Evolutionary conservation across 345 rosid species (phyloP), one percentile per base, ranked within the genome.

Genomic region (Dimocarpus longan): DNA sequence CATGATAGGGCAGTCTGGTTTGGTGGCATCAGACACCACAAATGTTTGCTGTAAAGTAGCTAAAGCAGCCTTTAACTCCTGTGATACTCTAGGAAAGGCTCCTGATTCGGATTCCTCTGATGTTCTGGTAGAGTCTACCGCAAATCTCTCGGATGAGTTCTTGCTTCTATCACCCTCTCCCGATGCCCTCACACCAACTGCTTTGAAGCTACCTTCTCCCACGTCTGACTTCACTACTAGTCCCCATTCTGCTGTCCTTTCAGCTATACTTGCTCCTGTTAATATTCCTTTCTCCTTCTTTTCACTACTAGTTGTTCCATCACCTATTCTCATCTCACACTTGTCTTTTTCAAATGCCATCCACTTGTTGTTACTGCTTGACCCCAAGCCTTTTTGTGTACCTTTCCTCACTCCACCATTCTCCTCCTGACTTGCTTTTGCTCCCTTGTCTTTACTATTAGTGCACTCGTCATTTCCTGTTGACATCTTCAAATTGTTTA

Each of bases 191-290:
- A 24, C 44, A 68, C 39, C 22, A 68, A 69, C 66, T 26, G 88
- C 71, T 78, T 84, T 86, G 87, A 91, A 90, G 75, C 85, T 82
- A 32, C 86, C 89, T 71, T 85, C 89, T 56, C 88, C 91, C 0
- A 71, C 75, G 10, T 84, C 89, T 10, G 91, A 77, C 82, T 74
- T 84, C 85, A 92, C 88, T 9, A 84, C 86, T 8, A 92, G 81
- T 50, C 99, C 99, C 99, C 99, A 95, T 80, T 92, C 98, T 28
- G 95, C 97, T 3, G 94, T 77, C 87, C 98, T 88, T 75, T 90
- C 91, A 9, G 73, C 92, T 66, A 93, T 80, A 78, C 78, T 91
- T 8, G 95, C 87, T 70, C 77, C 92, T 0, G 87, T 82, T 52
- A 88, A 59, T 70, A 83, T 77, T 24, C 21, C 48, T 12, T 73